Conservation (phyloP, 106 monocot species). For the Acorus calamus region DNA sequence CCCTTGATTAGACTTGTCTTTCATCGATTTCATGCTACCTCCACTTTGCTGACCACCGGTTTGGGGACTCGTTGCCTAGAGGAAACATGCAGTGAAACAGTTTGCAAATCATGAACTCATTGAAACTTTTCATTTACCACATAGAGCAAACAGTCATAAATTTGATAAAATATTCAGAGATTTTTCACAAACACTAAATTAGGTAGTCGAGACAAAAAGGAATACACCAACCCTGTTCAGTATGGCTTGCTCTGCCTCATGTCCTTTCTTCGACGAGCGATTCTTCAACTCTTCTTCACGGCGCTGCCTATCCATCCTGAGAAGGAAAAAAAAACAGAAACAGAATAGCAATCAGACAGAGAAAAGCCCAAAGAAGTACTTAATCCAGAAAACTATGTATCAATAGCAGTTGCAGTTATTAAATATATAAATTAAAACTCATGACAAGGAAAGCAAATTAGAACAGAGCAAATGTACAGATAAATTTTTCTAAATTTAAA, state of each 20-base stretch:
- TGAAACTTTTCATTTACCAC: too few relatives aligned
- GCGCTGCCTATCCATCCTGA: constrained; percentile 90
- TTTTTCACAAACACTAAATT: neutral
- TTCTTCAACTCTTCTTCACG: constrained; percentile 84
- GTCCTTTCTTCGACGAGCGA: constrained; percentile 69
- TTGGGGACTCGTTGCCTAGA: constrained; percentile 86
- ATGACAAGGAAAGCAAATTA: neutral
- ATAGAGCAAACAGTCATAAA: constrained; percentile 7
- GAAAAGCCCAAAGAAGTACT: neutral
- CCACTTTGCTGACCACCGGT: constrained; percentile 56
- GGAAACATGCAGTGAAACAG: neutral
- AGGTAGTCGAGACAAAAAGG: neutral
- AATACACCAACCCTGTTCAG: constrained; percentile 48
- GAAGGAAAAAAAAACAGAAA: neutral
- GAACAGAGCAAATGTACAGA: too few relatives aligned
- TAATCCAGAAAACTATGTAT: neutral
- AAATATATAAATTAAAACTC: neutral
- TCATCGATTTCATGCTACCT: constrained; percentile 78
- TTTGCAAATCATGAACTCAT: too few relatives aligned
- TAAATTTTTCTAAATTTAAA: too few relatives aligned
- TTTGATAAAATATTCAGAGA: constrained; percentile 2
- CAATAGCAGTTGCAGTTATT: too few relatives aligned
- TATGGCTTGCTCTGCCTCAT: constrained; percentile 66
- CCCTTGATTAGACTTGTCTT: constrained; percentile 57
- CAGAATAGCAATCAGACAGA: neutral